phyloP scores from a whole-genome alignment of 768 basidiomycete genomes.

The Lactarius hatsudake region DNA sequence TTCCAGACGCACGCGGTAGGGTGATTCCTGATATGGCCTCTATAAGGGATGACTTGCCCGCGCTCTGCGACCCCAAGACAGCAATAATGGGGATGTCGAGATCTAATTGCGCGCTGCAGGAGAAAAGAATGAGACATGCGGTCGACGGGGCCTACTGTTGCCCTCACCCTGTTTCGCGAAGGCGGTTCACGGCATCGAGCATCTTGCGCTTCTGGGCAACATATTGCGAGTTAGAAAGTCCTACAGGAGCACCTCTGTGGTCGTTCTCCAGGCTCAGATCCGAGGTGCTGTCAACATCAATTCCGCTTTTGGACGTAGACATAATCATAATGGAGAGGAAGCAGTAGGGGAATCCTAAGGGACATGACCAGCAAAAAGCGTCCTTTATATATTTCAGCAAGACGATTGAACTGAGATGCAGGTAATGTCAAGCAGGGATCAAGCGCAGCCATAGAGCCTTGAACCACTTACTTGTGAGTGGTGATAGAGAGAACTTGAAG shows the following conservation, averaged over 20 bases:
- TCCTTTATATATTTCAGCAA: neutral
- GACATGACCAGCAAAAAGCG: neutral
- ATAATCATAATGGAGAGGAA: neutral
- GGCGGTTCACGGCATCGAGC: constrained; percentile 56
- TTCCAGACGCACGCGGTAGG: constrained; percentile 66
- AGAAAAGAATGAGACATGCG: constrained; percentile 5
- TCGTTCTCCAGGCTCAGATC: constrained; percentile 22
- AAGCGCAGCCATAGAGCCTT: neutral
- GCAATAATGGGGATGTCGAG: constrained; percentile 72
- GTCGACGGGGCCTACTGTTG: constrained; percentile 3
- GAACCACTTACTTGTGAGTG: neutral
- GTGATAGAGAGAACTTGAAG: neutral
- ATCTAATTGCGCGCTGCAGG: constrained; percentile 56
- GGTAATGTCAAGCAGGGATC: neutral
- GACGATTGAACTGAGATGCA: neutral
- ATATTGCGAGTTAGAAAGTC: constrained; percentile 47
- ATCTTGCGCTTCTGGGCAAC: constrained; percentile 44
- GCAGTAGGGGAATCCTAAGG: neutral
- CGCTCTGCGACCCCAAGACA: constrained; percentile 70
- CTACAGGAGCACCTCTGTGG: constrained; percentile 36
- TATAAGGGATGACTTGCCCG: constrained; percentile 75
- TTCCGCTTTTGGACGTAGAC: neutral
- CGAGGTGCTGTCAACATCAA: neutral
- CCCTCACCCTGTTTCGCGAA: constrained; percentile 59
- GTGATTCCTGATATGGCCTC: constrained; percentile 74